Conservation (phyloP, 306 rosid genomes). For the Quercus alba region DNA sequence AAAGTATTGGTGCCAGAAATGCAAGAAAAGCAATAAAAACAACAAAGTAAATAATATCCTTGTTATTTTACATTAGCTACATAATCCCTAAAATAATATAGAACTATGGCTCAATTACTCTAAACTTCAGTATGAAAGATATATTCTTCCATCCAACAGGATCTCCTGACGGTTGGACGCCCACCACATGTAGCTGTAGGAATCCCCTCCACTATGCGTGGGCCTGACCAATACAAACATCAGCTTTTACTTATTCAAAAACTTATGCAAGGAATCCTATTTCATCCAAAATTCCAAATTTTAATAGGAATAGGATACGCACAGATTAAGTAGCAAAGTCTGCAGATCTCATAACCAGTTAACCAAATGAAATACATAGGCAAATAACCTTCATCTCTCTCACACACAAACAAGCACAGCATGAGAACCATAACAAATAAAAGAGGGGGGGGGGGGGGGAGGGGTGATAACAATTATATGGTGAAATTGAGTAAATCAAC, state of each 20-base stretch:
- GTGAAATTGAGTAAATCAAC: constrained; percentile 52
- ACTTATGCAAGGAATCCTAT: constrained; percentile 12
- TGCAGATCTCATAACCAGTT: constrained; percentile 18
- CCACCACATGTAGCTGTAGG: constrained; percentile 28
- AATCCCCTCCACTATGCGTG: constrained; percentile 24
- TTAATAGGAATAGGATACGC: constrained; percentile 9
- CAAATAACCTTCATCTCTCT: constrained; percentile 18
- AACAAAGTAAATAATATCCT: not conserved
- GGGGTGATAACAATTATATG: constrained; percentile 54
- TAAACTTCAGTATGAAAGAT: constrained; percentile 14
- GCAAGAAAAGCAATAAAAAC: not conserved
- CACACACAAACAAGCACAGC: constrained; percentile 36
- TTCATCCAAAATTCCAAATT: constrained; percentile 16
- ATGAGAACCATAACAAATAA: constrained; percentile 60
- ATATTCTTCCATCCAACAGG: constrained; percentile 25
- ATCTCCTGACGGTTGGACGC: constrained; percentile 29
- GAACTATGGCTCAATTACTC: constrained; percentile 11
- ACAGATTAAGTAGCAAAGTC: constrained; percentile 10
- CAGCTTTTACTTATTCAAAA: constrained; percentile 20
- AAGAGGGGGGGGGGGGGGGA: not conserved
- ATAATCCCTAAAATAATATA: constrained; percentile 2
- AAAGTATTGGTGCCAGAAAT: not conserved
- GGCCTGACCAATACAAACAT: constrained; percentile 33
- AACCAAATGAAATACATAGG: not conserved
- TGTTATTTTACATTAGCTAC: not conserved